These are phyloP conservation scores for Zoysia japonica DNA, from an alignment of 176 grass and related monocot species.

Conservation along the genomic window DNA sequence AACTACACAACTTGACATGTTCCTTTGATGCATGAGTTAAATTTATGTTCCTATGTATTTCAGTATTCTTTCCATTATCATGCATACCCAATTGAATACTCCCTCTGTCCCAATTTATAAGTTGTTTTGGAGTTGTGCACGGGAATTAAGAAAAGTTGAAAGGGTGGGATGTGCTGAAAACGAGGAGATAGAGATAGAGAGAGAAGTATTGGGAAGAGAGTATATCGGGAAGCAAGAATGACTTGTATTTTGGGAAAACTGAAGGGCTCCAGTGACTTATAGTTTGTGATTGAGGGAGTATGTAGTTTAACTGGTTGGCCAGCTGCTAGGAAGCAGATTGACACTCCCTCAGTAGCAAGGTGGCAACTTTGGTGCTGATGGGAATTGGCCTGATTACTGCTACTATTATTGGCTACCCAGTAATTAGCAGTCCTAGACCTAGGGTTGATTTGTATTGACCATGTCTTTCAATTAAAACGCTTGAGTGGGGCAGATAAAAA, in stretches of 20 bases:
- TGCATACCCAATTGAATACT: not conserved
- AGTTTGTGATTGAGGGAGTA: too few relatives aligned
- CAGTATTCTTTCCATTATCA: not conserved
- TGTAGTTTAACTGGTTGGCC: not conserved
- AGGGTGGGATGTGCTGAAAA: not conserved
- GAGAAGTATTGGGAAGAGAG: too few relatives aligned
- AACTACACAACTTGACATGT: not conserved
- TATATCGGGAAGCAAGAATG: too few relatives aligned
- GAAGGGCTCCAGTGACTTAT: too few relatives aligned
- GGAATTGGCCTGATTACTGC: not conserved
- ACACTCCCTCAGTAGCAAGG: not conserved
- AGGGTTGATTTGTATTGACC: not conserved
- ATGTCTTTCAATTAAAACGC: not conserved
- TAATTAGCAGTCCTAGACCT: not conserved
- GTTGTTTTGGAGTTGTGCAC: too few relatives aligned
- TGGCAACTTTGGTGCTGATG: not conserved
- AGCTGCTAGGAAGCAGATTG: conserved; percentile 2
- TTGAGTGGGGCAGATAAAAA: not conserved
- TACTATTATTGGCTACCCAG: not conserved
- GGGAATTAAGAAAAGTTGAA: not conserved
- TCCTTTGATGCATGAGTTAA: not conserved
- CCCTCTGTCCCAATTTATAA: too few relatives aligned
- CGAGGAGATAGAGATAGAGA: too few relatives aligned
- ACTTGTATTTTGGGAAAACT: too few relatives aligned
- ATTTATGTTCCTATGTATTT: not conserved